phyloP scores from a whole-genome alignment of 2,329 filamentous ascomycete species.

The Gremmenia infestans region DNA sequence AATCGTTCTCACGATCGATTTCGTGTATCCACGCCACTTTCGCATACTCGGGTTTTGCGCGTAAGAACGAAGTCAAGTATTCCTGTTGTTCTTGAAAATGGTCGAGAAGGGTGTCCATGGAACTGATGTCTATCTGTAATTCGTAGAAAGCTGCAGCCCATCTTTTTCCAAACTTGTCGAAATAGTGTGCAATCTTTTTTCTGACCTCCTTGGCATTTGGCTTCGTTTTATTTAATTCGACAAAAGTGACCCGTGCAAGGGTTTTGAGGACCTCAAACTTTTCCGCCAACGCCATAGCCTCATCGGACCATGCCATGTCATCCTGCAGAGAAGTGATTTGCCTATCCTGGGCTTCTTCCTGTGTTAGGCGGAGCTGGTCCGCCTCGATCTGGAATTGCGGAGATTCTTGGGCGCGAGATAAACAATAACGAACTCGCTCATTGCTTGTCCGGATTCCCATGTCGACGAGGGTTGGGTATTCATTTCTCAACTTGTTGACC shows the following conservation, averaged over 20 bases:
- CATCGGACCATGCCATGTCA: conserved; percentile 48
- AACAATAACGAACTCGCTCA: conserved; percentile 54
- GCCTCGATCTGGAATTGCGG: conserved; percentile 44
- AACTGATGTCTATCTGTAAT: conserved; percentile 63
- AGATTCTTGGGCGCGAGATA: conserved; percentile 43
- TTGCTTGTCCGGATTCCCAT: conserved; percentile 52
- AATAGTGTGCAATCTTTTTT: conserved; percentile 38
- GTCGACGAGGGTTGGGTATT: conserved; percentile 50
- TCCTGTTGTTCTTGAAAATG: conserved; percentile 62
- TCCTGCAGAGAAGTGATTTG: conserved; percentile 41
- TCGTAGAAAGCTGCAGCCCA: conserved; percentile 73
- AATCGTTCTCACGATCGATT: conserved; percentile 69
- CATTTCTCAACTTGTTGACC: conserved; percentile 43
- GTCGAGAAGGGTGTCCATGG: conserved; percentile 64
- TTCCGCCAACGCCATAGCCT: conserved; percentile 58
- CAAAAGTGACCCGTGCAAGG: conserved; percentile 44
- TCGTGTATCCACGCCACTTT: conserved; percentile 96
- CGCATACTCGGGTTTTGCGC: conserved; percentile 63
- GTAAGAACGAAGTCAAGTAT: conserved; percentile 76
- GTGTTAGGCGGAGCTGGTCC: conserved; percentile 39
- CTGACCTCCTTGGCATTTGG: conserved; percentile 7
- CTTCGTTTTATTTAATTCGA: conserved; percentile 17
- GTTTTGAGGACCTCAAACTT: conserved; percentile 58
- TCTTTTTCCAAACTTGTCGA: conserved; percentile 43
- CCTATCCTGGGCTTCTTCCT: conserved; percentile 39